Evolutionary conservation across 371 early-diverging fungal species (phyloP), one percentile per base, ranked within the genome.

Genomic region (Choanephora cucurbitarum): DNA sequence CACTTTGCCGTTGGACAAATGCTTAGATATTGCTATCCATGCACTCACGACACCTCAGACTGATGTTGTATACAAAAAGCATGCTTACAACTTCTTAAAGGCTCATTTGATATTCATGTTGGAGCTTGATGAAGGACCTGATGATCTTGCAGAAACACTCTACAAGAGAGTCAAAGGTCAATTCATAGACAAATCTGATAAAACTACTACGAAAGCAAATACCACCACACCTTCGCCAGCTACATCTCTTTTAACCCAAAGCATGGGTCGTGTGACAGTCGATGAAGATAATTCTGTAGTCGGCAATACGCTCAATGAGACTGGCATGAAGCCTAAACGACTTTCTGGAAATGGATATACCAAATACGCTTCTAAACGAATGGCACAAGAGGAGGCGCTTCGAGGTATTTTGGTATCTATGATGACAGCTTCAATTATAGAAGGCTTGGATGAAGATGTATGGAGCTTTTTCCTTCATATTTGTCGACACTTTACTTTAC

Each of bases 11-110:
- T 64, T 87, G 32, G 85, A 84, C 43, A 73, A 82, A 31, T 73
- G 75, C 15, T 48, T 86, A 21, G 56, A 78, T 15, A 67, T 86
- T 7, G 83, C 85, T 0, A 83, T 83, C 34, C 69, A 74, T 15
- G 76, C 84, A 3, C 58, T 94, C 3, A 77, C 78, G 24, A 81
- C 85, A 39, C 58, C 83, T 1, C 67, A 66, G 22, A 74, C 77
- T 52, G 72, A 81, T 28, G 47, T 69, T 22, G 75, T 75, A 39
- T 83, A 87, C 56, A 77, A 80, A 22, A 72, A 80, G 42, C 85
- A 91, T 24, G 91, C 90, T 0, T 90, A 88, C 56, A 74, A 80
- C 43, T 91, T 92, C 70, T 67, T 90, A 32, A 86, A 86, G 54
- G 65, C 83, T 6, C 87, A 82, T 57, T 64, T 92, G 1, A 83